Evolutionary conservation across 2,329 filamentous ascomycete species (phyloP), one percentile per base, ranked within the genome.

Genomic region (Alternaria sp.): DNA sequence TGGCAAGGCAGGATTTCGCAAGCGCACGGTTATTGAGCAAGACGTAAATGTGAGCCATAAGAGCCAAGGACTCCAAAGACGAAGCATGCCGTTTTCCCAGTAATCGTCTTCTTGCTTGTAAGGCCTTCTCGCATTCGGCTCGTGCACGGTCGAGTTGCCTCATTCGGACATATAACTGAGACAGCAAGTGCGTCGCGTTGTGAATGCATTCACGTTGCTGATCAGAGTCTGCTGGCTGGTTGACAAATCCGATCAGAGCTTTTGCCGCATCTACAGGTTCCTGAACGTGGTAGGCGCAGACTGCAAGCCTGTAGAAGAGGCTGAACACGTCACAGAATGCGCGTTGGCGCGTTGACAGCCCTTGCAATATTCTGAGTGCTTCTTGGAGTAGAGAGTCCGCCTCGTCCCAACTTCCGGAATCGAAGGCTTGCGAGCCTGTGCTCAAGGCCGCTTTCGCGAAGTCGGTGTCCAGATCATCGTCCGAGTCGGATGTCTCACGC

Each of bases 11-110:
- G 26, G 65, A 69, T 51, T 71, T 72, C n/a, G 71, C 71, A 46
- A 65, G 68, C 30, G 69, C 64, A 11, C 62, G 66, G 14, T 73
- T 71, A 44, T 67, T 55, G 26, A 71, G 59, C 61, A 70, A 46
- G 26, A 71, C 60, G 23, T 70, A 71, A 44, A 77, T 73, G 41
- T 72, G 69, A 25, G 73, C 71, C 71, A 75, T 75, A 46, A 77
- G 68, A 12, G 72, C 71, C 51, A 70, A 65, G 15, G 75, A 76
- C 55, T 75, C 74, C 33, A 74, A 64, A 25, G 72, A 66, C 10
- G 65, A 65, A 10, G 65, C 60, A 51, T 66, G 68, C n/a, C 61
- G 65, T 60, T 77, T 77, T 20, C 73, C 75, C 15, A 74, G 53
- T 20, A 76, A 51, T 14, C 67, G 65, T 41, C 71, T 60, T 45